phyloP scores from a whole-genome alignment of 805 yeast species.

The Brettanomyces bruxellensis region DNA sequence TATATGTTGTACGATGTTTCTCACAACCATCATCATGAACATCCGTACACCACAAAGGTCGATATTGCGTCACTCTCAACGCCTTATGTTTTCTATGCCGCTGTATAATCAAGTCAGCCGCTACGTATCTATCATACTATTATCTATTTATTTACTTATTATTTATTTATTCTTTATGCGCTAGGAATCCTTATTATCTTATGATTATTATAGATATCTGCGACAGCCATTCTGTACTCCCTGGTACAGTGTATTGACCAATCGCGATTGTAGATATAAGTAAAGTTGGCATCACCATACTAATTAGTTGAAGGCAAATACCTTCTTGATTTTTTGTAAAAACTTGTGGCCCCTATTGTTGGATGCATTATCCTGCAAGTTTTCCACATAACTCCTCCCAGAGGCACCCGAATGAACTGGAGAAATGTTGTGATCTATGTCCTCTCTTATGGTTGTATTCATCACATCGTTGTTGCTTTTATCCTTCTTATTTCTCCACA shows the following conservation, averaged over 20 bases:
- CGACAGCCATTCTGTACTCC: no score
- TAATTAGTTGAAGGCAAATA: slow-evolving; percentile 5
- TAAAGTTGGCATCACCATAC: no score
- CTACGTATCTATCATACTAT: not conserved
- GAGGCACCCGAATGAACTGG: slow-evolving; percentile 17
- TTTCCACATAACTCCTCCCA: not conserved
- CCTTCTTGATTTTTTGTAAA: slow-evolving; percentile 12
- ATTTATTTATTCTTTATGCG: not conserved
- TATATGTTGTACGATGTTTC: no score
- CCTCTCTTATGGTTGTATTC: slow-evolving; percentile 25
- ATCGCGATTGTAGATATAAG: no score
- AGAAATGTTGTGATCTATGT: slow-evolving; percentile 35
- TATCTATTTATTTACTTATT: not conserved
- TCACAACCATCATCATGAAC: no score
- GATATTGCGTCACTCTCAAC: no score
- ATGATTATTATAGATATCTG: no score
- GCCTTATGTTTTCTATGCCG: no score
- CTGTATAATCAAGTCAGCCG: not conserved
- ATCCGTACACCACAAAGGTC: no score
- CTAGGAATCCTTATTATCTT: no score
- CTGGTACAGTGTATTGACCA: no score
- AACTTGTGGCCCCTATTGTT: slow-evolving; percentile 5
- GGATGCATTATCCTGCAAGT: not conserved
- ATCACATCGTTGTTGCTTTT: slow-evolving; percentile 30
- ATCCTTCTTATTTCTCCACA: slow-evolving; percentile 11